Evolutionary conservation across 208 protist species (phyloP).

Genomic region (Histomonas meleagridis): DNA sequence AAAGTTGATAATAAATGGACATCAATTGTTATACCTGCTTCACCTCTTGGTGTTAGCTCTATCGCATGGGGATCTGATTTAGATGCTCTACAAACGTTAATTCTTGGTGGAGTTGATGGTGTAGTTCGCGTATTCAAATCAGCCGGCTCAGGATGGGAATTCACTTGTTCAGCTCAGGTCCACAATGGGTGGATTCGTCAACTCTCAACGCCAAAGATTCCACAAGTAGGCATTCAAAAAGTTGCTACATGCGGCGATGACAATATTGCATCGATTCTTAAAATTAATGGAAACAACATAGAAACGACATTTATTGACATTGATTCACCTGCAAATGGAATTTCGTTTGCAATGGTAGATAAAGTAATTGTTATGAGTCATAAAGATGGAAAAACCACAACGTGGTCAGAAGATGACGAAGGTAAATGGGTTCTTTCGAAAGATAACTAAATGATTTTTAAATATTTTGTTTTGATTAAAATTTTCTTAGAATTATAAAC

Average conservation of each 20-base stretch:
- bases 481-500: too few relatives aligned
- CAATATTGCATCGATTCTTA: not conserved
- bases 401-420: not conserved
- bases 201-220: not conserved
- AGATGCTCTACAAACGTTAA: not conserved
- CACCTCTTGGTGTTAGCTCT: not conserved
- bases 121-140: not conserved
- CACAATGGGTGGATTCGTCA: conserved; percentile 1
- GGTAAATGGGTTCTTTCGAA: too few relatives aligned
- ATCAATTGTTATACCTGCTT: not conserved
- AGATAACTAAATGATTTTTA: too few relatives aligned
- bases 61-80: not conserved
- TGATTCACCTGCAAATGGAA: not conserved
- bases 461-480: too few relatives aligned
- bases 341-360: conserved; percentile 7
- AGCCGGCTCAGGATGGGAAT: not conserved
- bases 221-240: not conserved
- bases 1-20: not conserved
- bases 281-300: not conserved
- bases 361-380: conserved; percentile 20
- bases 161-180: not conserved
- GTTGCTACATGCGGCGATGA: not conserved
- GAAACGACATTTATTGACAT: not conserved
- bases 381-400: not conserved
- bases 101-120: conserved; percentile 14